Evolutionary conservation across 345 rosid species (phyloP), one percentile per base, ranked within the genome.

Genomic region (Salix dunnii): DNA sequence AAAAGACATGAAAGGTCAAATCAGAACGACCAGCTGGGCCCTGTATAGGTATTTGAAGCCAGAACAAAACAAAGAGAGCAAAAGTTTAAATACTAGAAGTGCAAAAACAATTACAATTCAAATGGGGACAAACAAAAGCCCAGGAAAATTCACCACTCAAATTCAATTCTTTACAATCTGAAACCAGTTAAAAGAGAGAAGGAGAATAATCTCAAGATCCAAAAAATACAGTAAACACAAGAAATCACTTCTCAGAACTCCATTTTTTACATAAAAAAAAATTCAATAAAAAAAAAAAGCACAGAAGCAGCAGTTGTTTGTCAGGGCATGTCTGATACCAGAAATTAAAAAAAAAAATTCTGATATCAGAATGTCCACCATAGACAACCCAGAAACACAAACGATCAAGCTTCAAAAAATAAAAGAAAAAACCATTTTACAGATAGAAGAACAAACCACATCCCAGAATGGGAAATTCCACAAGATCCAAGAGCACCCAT

Each of bases 251-350:
- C n/a, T 18, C 23, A 51, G 46, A 51, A 51, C 23, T 18, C n/a
- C 23, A 2, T 51, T 51, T 20, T 6, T 51, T 20, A 20, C 21
- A 20, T 51, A 51, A 49, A 51, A 51, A 51, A 6, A 20, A 21
- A 21, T 20, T 18, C 5, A 58, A n/a, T 58, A n/a, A n/a, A 10
- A n/a, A 7, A 10, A 46, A 58, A 58, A 23, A 6, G 21, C 60
- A 58, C 11, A 58, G 14, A 9, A n/a, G 31, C 30, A 67, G 71
- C 36, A 40, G 31, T 55, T 36, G 63, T 66, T 25, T 53, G 71
- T 73, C 77, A 78, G 69, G 51, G 63, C 68, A 46, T 68, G 77
- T 33, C 70, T 23, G 77, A n/a, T 16, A 42, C 12, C 4, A 42
- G n/a, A 7, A 48, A 58, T 58, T 58, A 40, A 40, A 40, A 10